Percentiles rank a stretch among this genome's conserved stretches.
Evolutionary conservation across 106 monocot genomes (phyloP).

Genomic region (Acanthochlamys bracteata): DNA sequence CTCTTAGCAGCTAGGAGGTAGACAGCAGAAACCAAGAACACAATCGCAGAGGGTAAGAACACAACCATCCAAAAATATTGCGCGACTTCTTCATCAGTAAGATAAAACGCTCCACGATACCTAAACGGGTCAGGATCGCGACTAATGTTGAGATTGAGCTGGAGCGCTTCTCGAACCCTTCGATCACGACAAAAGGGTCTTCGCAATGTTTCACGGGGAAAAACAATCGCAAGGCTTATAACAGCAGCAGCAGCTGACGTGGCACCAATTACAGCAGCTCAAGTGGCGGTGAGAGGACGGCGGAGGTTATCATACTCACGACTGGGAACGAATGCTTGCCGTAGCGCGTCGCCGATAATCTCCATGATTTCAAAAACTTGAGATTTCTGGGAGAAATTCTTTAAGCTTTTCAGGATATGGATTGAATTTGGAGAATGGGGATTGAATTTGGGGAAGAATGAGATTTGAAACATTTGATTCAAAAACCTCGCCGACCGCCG

Average conservation of each 20-base stretch:
- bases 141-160: constrained; percentile 17
- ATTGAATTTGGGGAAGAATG: not conserved
- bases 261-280: constrained; percentile 19
- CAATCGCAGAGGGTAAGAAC: constrained; percentile 60
- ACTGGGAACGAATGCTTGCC: constrained; percentile 83
- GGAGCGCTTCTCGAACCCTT: constrained; percentile 38
- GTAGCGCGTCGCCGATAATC: constrained; percentile 68
- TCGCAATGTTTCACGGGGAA: constrained; percentile 42
- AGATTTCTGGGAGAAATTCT: not conserved
- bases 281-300: constrained; percentile 22
- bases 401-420: not conserved
- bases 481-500: too few species aligned
- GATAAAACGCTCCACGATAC: constrained; percentile 62
- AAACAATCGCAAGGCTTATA: constrained; percentile 61
- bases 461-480: too few species aligned
- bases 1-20: constrained; percentile 78
- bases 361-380: constrained; percentile 28
- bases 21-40: constrained; percentile 50
- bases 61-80: constrained; percentile 95
- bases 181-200: constrained; percentile 66
- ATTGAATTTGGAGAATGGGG: not conserved
- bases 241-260: constrained; percentile 40
- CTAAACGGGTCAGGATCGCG: constrained; percentile 32
- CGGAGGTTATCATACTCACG: constrained; percentile 55
- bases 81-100: constrained; percentile 76